Evolutionary conservation across 2,329 filamentous ascomycete species (phyloP), one percentile per base, ranked within the genome.

Genomic region (Coniella vitis): DNA sequence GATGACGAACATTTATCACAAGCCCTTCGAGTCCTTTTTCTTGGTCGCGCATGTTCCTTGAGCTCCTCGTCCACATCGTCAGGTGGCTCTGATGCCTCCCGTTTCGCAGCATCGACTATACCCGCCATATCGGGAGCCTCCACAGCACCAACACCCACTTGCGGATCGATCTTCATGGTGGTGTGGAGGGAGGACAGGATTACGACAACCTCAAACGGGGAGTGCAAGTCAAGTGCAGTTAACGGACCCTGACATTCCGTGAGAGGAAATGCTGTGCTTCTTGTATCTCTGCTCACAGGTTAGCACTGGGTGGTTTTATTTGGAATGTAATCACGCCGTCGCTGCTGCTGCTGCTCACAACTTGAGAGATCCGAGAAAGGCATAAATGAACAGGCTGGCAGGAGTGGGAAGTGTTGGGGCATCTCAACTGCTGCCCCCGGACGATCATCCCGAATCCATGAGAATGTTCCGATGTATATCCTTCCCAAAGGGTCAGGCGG

Each of bases 1-100:
- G 68, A 70, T 5, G 59, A 55, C 45, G 65, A 70, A 57, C 66
- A 68, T 31, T 63, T 61, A 53, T 68, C 65, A 41, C 65, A 68
- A 12, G 65, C 65, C 40, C 64, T 54, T 13, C 57, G 48, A 1
- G 60, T 60, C 40, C 62, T 56, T 47, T 56, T 60, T n/a, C 57
- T 49, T 7, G 49, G 52, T 2, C 52, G 53, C 14, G 51, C 45
- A 16, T 53, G 47, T 38, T 69, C 51, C 65, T 65, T 57, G 67
- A 70, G 66, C 13, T 25, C 41, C 9, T 25, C 41, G 13, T 54
- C 49, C 1, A 17, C 41, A 17, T 52, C 49, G 3, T 39, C 49
- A 5, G 40, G n/a, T n/a, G n/a, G 14, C 9, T 20, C 13, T 0
- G 46, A 49, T 2, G 38, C 35, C 29, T 41, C 45, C 17, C 46